A percentile compares a stretch with the other conserved stretches of the same genome.
phyloP scores from a whole-genome alignment of 805 yeast species.

The Kodamaea restingae region DNA sequence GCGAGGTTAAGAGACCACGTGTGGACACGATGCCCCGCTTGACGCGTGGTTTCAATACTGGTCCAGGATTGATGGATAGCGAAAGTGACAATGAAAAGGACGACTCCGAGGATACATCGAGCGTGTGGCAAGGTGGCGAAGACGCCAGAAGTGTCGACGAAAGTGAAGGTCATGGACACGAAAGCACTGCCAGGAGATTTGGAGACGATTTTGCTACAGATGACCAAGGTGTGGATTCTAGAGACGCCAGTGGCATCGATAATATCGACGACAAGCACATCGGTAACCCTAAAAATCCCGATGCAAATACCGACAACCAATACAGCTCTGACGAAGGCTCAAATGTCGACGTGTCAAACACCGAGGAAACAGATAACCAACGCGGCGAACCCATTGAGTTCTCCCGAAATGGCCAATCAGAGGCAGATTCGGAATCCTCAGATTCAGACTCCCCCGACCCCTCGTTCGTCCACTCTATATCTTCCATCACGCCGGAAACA shows the following conservation, averaged over 20 bases:
- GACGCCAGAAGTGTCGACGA: neutral
- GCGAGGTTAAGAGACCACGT: neutral
- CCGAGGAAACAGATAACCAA: too few species aligned
- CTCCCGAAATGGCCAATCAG: neutral
- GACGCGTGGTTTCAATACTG: slow-evolving; percentile 11
- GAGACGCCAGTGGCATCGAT: too few species aligned
- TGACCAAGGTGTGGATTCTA: too few species aligned
- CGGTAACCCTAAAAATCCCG: neutral
- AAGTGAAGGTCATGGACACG: neutral
- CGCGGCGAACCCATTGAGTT: too few species aligned
- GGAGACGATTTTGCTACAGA: too few species aligned
- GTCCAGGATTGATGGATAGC: neutral
- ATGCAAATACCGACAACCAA: neutral
- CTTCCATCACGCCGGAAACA: slow-evolving; percentile 10
- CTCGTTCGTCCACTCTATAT: slow-evolving; percentile 1
- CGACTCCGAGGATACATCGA: neutral
- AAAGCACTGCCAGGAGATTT: neutral
- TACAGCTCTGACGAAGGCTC: too few species aligned
- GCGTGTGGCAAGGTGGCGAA: slow-evolving; percentile 1
- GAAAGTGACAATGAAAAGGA: slow-evolving; percentile 2
- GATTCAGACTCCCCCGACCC: slow-evolving; percentile 1
- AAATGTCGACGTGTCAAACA: too few species aligned
- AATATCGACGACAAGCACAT: too few species aligned
- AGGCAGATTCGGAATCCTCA: slow-evolving; percentile 1
- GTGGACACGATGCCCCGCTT: slow-evolving; percentile 10